phyloP scores from a whole-genome alignment of 768 basidiomycete genomes.

The Panus rudis region DNA sequence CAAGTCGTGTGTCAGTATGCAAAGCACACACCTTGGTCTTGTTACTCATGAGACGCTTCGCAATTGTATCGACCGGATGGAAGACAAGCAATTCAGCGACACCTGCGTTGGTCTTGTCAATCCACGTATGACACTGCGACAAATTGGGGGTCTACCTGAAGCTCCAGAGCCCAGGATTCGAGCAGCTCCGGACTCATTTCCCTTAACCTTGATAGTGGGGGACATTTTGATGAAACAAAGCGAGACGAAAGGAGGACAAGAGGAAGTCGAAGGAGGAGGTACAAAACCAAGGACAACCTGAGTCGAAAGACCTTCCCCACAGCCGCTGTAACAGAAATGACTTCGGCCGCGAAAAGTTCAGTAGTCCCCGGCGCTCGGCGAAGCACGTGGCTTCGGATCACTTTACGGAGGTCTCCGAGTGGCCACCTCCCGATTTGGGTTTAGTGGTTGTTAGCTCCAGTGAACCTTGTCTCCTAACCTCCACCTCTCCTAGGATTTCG shows the following conservation, averaged over 20 bases:
- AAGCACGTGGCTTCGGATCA: too few species aligned
- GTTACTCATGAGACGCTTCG: constrained; percentile 99
- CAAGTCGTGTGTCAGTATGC: neutral
- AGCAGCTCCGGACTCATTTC: constrained; percentile 83
- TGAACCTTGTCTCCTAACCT: too few species aligned
- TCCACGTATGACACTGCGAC: neutral
- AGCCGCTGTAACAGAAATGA: too few species aligned
- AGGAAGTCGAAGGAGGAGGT: too few species aligned
- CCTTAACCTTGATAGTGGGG: constrained; percentile 36
- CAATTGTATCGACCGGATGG: constrained; percentile 94
- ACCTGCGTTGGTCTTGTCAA: constrained; percentile 39
- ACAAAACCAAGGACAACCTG: too few species aligned
- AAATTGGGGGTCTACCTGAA: constrained; percentile 49
- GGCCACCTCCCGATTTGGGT: too few species aligned
- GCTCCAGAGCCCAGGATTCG: constrained; percentile 88
- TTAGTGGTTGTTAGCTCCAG: too few species aligned
- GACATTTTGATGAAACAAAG: constrained; percentile 31
- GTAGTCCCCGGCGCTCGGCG: too few species aligned
- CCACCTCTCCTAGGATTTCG: too few species aligned
- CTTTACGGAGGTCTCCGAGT: too few species aligned
- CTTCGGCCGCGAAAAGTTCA: too few species aligned
- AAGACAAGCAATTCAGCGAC: constrained; percentile 93
- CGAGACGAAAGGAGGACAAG: neutral
- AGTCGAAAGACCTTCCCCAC: too few species aligned
- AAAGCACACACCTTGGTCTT: constrained; percentile 60